Percentiles rank a stretch among this genome's conserved stretches.
These are phyloP conservation scores for Trichophyton schoenleinii DNA, from an alignment of 2,329 filamentous ascomycete genomes.

Conservation along the genomic window DNA sequence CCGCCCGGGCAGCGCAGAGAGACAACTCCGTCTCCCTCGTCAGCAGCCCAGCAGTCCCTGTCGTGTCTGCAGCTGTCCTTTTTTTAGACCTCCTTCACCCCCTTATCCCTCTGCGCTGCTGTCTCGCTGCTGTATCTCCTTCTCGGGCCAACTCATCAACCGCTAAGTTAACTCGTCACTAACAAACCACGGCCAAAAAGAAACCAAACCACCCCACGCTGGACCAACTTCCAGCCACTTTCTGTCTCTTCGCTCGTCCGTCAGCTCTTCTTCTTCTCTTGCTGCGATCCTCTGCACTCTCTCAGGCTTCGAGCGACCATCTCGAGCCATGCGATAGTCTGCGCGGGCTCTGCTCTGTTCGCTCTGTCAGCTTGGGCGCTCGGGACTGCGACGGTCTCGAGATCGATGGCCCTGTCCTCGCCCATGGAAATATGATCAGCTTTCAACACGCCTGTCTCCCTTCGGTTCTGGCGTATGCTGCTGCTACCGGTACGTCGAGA, in stretches of 20 bases:
- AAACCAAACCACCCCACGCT: constrained; percentile 1
- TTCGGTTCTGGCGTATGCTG: constrained; percentile 23
- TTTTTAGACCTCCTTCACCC: not conserved
- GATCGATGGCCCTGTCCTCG: constrained; percentile 22
- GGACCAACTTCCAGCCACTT: constrained; percentile 2
- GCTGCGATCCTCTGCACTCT: not conserved
- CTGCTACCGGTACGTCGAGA: constrained; percentile 21
- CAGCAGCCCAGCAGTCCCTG: not conserved
- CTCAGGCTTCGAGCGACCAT: constrained; percentile 6
- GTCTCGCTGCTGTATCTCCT: not conserved
- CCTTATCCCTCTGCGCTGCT: not conserved
- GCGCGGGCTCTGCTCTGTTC: constrained; percentile 8
- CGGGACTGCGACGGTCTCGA: constrained; percentile 20
- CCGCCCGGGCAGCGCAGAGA: not conserved
- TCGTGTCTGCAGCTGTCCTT: not conserved
- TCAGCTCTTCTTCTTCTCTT: not conserved
- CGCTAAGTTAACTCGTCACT: not conserved
- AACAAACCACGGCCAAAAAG: not conserved
- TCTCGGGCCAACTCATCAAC: constrained; percentile 5
- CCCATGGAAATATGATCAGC: constrained; percentile 32
- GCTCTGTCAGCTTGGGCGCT: constrained; percentile 27
- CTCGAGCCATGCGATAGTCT: constrained; percentile 31
- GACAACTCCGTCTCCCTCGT: not conserved
- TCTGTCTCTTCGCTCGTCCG: not conserved
- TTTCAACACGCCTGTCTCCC: constrained; percentile 26